Base-by-base conservation (phyloP, 2,329 filamentous ascomycete genomes). In the Ophiocordyceps australis region DNA sequence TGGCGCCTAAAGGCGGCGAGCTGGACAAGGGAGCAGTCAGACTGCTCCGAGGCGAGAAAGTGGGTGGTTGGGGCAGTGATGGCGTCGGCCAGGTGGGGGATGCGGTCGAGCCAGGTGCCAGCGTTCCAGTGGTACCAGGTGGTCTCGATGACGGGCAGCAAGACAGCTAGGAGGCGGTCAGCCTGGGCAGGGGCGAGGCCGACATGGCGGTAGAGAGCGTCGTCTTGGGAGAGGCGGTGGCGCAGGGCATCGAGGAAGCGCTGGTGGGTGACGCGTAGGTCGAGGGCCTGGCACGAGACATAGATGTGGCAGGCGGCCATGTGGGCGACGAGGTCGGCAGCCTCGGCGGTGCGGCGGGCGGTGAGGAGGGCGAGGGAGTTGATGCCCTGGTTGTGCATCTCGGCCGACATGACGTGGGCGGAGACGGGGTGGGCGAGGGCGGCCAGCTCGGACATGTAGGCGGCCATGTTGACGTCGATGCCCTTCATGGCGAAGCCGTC, bases 311-410 rank as follows among this genome's bases (percentile, higher is more conserved):
- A 55, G 0, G 69, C 64, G 6, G 45, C 49, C 50, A 76, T 64
- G 27, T 69, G 52, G 0, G 55, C 52, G 2, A 75, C 40, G 1
- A 74, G 33, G 17, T 74, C 66, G 0, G 60, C 52, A 1, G 69
- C 63, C 28, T 62, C 55, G 27, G 61, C 44, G 0, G 67, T 69
- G 24, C 65, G 64, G 3, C 71, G 57, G 1, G 62, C 61, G 0
- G 60, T 59, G 6, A 75, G 49, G 0, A 77, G 47, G 0, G 73
- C 74, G 10, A 78, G 54, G 0, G 66, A 74, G 38, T 79, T 79
- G 32, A 79, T 51, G 0, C 59, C 53, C 41, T 79, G 72, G 37
- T 78, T 78, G 20, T 62, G 54, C 62, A 74, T 73, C 41, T 79
- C 74, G 2, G 74, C 71, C 0, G 59, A 59, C 41, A 72, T 67